Evolutionary conservation across 108 stramenopile species (phyloP).

Genomic region (Fragilaria crotonensis): DNA sequence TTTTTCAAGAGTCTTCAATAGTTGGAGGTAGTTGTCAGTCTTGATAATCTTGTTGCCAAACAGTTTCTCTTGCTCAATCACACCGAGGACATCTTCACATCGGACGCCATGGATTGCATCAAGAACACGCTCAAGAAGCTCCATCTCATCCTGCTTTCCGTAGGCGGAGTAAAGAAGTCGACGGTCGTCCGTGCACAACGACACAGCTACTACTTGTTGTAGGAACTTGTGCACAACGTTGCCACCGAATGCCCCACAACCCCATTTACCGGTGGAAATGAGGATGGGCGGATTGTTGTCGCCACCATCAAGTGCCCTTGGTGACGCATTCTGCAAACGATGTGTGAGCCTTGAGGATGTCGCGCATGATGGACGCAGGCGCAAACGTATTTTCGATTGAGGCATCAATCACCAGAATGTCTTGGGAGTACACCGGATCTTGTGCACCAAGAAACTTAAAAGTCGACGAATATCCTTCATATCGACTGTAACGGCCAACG

Average conservation of each 20-base stretch:
- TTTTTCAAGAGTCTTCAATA: too few species aligned
- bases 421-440: not conserved
- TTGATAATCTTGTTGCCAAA: too few species aligned
- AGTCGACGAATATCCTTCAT: not conserved
- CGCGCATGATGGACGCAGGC: not conserved
- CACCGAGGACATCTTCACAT: too few species aligned
- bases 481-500: not conserved
- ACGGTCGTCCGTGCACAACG: too few species aligned
- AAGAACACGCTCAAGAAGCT: too few species aligned
- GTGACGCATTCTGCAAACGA: not conserved
- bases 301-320: not conserved
- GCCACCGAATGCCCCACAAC: not conserved
- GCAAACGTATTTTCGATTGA: not conserved
- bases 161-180: too few species aligned
- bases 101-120: too few species aligned
- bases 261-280: not conserved
- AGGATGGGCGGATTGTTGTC: not conserved
- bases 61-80: too few species aligned
- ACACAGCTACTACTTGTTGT: not conserved
- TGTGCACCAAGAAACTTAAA: not conserved
- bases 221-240: not conserved
- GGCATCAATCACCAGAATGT: not conserved
- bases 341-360: not conserved
- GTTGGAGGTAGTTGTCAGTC: too few species aligned
- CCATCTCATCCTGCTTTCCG: too few species aligned